Base-by-base conservation (phyloP, 2,329 filamentous ascomycete species). In the Alternaria triticimaculans region DNA sequence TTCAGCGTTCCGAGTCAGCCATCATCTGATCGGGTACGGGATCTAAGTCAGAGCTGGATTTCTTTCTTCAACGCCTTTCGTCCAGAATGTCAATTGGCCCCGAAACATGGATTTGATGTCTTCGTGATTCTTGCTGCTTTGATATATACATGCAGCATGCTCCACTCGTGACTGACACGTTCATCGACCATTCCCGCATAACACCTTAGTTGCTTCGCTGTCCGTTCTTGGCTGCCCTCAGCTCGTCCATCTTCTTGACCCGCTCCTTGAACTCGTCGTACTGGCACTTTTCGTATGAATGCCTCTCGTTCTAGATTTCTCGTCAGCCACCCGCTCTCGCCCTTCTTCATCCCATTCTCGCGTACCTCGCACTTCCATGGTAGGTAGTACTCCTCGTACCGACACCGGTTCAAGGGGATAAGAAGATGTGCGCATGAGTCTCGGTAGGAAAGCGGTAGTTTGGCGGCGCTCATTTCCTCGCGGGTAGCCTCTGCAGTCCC, bases 181-280 rank as follows among this genome's bases (percentile, higher is more conserved):
- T 28, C 10, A 4, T 11, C 4, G 10, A 12, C 12, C 26, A 11
- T 28, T 5, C 26, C 26, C 26, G 10, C 26, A 28, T 28, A n/a
- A n/a, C n/a, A n/a, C n/a, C n/a, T n/a, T 28, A 28, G 84, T 97
- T 97, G 87, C 92, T 96, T 82, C 95, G 89, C 76, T 87, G 90
- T 66, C 93, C 94, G 63, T 84, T 89, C 88, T 96, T 97, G 64
- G 92, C 89, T 72, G 89, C 94, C 79, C 94, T 88, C 78, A 99
- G 84, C 86, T 99, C 94, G 76, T 98, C 90, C 96, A 99, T 99
- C 90, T 97, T 98, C 78, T 92, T 93, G 70, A 99, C 96, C 63
- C 96, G 90, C 87, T 95, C 93, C 89, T 97, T 97, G 87, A 99
- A 99, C 82, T 98, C 96, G 70, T 92, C 92, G 83, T 99, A 99